Base-by-base conservation (phyloP, 768 basidiomycete species). In the Boletus subcaerulescens region DNA sequence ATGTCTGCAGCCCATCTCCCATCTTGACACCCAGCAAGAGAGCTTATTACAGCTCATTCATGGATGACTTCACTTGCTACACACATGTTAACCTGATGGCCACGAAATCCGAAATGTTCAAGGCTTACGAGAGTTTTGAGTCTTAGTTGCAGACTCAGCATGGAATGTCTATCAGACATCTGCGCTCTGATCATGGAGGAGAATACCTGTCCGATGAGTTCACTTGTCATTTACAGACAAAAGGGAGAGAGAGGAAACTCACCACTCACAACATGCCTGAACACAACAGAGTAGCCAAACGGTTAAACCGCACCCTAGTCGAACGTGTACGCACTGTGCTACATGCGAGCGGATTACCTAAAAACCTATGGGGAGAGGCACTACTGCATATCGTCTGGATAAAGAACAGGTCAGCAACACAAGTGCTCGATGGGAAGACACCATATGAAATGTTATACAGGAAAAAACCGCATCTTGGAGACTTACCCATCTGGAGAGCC, bases 401-500 rank as follows among this genome's bases (percentile, higher is more conserved):
- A 0, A 57, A 57, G 5, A 53, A 53, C 11, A 1, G 26, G n/a
- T 35, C 46, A 42, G 32, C 31, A 1, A 53, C 33, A 2, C 35
- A 32, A 43, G 42, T 17, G 26, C 26, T 47, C 12, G 35, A 48
- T 17, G 46, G 35, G 14, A 38, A 36, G 5, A 48, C 22, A 5
- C 35, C 40, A 2, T 68, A 55, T n/a, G 59, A 71, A 31, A 55
- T 58, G 31, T 48, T 61, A 1, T 55, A 56, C 41, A 47, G 56
- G 9, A 50, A 46, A 38, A 66, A 66, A 38, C 71, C 69, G 0
- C 38, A 70, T 53, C 42, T 73, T 3, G 10, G 55, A 0, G 18
- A 56, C 1, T 24, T 72, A 14, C 64, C 39, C 0, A 54, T 58
- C 7, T 72, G 63, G 58, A 66, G 70, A 5, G 52, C 55, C 13